Evolutionary conservation across 1,139 yeast genomes (phyloP).

Genomic region (Blastobotrys arbuscula): DNA sequence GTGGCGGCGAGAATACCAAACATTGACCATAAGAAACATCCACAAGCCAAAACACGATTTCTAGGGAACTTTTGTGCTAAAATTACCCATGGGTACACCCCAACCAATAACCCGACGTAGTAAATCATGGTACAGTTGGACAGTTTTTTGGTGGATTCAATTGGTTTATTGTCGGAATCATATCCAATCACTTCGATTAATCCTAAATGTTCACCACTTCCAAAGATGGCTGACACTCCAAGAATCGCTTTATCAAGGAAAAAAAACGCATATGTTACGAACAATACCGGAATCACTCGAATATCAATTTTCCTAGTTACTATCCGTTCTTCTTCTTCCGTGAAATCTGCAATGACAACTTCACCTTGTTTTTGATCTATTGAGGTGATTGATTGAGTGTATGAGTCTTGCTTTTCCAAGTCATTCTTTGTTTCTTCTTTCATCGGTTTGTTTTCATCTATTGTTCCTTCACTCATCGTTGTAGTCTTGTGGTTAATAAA

Average conservation of each 20-base stretch:
- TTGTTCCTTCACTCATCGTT: no score
- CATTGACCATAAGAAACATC: slow-evolving; percentile 15
- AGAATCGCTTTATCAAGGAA: slow-evolving; percentile 34
- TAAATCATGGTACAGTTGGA: slow-evolving; percentile 44
- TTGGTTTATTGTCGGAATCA: slow-evolving; percentile 30
- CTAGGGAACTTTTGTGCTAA: slow-evolving; percentile 48
- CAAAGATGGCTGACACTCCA: slow-evolving; percentile 8
- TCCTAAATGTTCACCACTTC: slow-evolving; percentile 9
- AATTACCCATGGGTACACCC: slow-evolving; percentile 41
- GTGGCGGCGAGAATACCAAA: slow-evolving; percentile 13
- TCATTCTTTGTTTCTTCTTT: no score
- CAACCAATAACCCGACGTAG: slow-evolving; percentile 43
- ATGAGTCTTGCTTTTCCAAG: background rate
- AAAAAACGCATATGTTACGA: slow-evolving; percentile 13
- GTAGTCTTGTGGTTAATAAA: no score
- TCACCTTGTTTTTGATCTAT: background rate
- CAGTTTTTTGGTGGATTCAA: slow-evolving; percentile 39
- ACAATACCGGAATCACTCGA: slow-evolving; percentile 15
- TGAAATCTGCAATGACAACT: background rate
- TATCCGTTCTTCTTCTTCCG: slow-evolving; percentile 8
- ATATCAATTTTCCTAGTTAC: slow-evolving; percentile 11
- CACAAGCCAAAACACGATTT: slow-evolving; percentile 32
- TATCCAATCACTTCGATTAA: slow-evolving; percentile 22
- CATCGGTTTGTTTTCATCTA: no score
- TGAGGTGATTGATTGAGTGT: background rate